These are phyloP conservation scores for Botryococcus braunii DNA, from an alignment of 163 green algal genomes.

Conservation along the genomic window DNA sequence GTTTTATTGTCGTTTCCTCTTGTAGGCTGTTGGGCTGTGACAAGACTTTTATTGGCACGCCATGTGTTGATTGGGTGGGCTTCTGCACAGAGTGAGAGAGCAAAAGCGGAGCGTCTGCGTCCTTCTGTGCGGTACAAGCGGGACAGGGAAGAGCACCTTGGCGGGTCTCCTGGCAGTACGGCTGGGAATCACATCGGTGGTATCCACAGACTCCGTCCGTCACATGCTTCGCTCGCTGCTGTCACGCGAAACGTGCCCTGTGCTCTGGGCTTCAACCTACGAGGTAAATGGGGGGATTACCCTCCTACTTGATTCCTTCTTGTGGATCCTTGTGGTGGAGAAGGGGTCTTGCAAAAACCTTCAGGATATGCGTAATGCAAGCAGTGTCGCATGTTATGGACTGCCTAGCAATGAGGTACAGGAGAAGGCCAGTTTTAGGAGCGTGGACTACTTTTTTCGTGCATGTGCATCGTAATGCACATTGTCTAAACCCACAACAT, in stretches of 20 bases:
- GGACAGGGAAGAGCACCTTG: constrained; percentile 92
- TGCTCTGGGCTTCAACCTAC: constrained; percentile 89
- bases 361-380: too few species aligned
- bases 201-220: constrained; percentile 83
- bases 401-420: too few species aligned
- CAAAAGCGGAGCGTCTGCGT: constrained; percentile 56
- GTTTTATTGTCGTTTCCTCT: background rate
- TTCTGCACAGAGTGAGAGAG: constrained; percentile 33
- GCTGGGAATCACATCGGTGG: constrained; percentile 78
- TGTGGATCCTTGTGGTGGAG: too few species aligned
- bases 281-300: too few species aligned
- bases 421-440: too few species aligned
- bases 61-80: background rate
- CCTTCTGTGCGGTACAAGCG: constrained; percentile 84
- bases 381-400: too few species aligned
- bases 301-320: too few species aligned
- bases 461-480: too few species aligned
- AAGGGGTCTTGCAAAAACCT: too few species aligned
- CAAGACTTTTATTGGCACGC: background rate
- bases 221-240: constrained; percentile 39
- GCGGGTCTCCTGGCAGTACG: constrained; percentile 76
- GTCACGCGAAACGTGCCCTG: constrained; percentile 37
- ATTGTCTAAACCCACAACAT: too few species aligned
- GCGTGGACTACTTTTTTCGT: too few species aligned
- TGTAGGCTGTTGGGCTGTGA: background rate